Conservation (phyloP, 2,329 filamentous ascomycete genomes). For the Pseudogymnoascus sp. region DNA sequence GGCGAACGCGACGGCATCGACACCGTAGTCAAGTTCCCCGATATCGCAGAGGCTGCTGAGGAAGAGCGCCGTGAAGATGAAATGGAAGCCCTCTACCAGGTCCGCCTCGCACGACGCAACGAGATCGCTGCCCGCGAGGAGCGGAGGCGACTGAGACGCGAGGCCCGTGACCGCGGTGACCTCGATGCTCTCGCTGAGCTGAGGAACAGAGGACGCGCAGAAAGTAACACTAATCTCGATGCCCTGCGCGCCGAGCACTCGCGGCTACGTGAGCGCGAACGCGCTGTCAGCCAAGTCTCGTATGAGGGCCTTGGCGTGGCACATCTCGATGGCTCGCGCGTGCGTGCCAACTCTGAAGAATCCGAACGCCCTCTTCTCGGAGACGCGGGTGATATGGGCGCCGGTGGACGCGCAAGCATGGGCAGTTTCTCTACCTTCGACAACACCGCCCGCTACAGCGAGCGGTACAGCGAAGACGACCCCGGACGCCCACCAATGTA, state of each 20-base stretch:
- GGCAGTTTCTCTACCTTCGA: not conserved
- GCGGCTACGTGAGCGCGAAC: slow-evolving; percentile 50
- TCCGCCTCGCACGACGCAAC: slow-evolving; percentile 66
- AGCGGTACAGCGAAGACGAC: not conserved
- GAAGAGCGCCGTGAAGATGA: slow-evolving; percentile 74
- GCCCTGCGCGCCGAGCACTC: slow-evolving; percentile 50
- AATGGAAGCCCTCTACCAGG: slow-evolving; percentile 89
- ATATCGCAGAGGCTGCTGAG: slow-evolving; percentile 64
- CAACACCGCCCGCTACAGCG: not conserved
- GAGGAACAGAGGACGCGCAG: slow-evolving; percentile 44
- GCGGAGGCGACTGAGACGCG: slow-evolving; percentile 58
- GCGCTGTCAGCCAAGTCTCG: slow-evolving; percentile 65
- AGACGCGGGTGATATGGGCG: slow-evolving; percentile 41
- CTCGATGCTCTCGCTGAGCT: slow-evolving; percentile 55
- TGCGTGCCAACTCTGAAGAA: slow-evolving; percentile 65
- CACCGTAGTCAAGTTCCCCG: slow-evolving; percentile 76
- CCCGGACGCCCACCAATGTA: not conserved
- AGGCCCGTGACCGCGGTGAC: slow-evolving; percentile 67
- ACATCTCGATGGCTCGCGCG: slow-evolving; percentile 65
- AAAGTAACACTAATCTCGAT: slow-evolving; percentile 45
- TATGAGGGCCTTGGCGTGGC: slow-evolving; percentile 72
- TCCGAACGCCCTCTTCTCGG: slow-evolving; percentile 65
- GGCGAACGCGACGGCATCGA: slow-evolving; percentile 91
- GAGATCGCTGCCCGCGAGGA: slow-evolving; percentile 73
- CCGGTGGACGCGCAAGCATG: not conserved